These are phyloP conservation scores for Hyaloscypha finlandica DNA, from an alignment of 495 filamentous ascomycete genomes.

Conservation along the genomic window DNA sequence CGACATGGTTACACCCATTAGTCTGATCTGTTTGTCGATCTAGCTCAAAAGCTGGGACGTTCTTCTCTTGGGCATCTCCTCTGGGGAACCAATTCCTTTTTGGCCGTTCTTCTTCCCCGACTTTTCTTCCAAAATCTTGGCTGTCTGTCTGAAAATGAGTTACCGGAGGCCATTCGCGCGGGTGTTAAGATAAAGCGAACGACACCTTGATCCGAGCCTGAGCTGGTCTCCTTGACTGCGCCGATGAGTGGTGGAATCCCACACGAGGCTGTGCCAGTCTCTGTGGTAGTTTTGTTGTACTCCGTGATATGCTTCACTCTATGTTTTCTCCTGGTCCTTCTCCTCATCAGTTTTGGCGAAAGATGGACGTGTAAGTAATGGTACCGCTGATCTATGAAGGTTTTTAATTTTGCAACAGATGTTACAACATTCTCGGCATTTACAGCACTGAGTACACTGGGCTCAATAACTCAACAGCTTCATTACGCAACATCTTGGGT, in stretches of 20 bases:
- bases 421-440: slow-evolving; percentile 44
- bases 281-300: slow-evolving; percentile 42
- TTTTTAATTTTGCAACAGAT: slow-evolving; percentile 36
- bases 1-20: background rate
- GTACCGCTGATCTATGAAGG: background rate
- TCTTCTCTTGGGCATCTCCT: slow-evolving; percentile 8
- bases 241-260: slow-evolving; percentile 46
- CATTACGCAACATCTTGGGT: slow-evolving; percentile 46
- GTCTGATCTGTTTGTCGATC: slow-evolving; percentile 17
- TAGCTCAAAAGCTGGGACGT: slow-evolving; percentile 8
- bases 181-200: background rate
- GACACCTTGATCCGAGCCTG: too few species aligned
- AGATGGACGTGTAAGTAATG: slow-evolving; percentile 46
- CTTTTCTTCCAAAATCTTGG: background rate
- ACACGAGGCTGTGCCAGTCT: slow-evolving; percentile 39
- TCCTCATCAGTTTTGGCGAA: slow-evolving; percentile 47
- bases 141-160: slow-evolving; percentile 5
- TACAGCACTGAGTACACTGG: slow-evolving; percentile 40
- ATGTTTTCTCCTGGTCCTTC: slow-evolving; percentile 40
- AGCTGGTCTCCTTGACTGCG: background rate
- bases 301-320: slow-evolving; percentile 42
- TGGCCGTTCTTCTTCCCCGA: slow-evolving; percentile 6
- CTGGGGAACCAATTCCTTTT: slow-evolving; percentile 7
- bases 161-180: slow-evolving; percentile 5
- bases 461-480: slow-evolving; percentile 48